Evolutionary conservation across 108 stramenopile species (phyloP).

Genomic region (Pseudonitzschia delicatissima): DNA sequence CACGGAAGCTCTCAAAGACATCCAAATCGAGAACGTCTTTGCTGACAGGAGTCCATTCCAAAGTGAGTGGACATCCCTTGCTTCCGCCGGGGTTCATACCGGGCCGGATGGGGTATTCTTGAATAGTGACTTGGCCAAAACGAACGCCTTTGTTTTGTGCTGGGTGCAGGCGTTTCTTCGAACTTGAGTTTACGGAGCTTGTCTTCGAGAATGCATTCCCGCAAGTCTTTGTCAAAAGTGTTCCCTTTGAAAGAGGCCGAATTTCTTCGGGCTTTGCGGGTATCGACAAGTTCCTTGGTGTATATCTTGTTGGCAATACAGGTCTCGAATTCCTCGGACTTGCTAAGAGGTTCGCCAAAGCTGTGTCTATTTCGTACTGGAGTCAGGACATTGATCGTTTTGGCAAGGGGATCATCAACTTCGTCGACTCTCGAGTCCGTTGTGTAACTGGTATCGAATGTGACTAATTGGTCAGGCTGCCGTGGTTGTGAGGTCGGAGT

Average conservation of each 20-base stretch:
- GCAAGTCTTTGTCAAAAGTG: not conserved
- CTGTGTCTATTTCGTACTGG: too few relatives aligned
- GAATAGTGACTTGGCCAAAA: constrained; percentile 31
- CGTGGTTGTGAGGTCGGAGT: too few relatives aligned
- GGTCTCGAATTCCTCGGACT: too few relatives aligned
- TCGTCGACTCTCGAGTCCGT: too few relatives aligned
- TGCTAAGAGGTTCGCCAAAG: too few relatives aligned
- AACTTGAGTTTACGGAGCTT: not conserved
- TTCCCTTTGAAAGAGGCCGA: not conserved
- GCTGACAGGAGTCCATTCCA: constrained; percentile 30
- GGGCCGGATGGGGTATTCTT: constrained; percentile 39
- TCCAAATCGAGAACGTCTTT: not conserved
- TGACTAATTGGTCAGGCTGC: too few relatives aligned
- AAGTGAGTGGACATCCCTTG: constrained; percentile 40
- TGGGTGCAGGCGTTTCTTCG: not conserved
- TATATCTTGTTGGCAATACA: not conserved
- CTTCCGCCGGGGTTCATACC: constrained; percentile 50
- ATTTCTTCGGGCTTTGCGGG: not conserved
- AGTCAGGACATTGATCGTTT: too few relatives aligned
- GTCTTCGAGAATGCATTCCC: not conserved
- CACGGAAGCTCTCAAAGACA: not conserved
- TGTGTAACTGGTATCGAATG: too few relatives aligned
- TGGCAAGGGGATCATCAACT: too few relatives aligned
- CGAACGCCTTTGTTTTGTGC: not conserved
- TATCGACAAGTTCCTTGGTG: not conserved